A percentile compares a stretch with the other conserved stretches of the same genome.
phyloP scores from a whole-genome alignment of 2,329 filamentous ascomycete genomes.

The Torrubiella hemipterigena region DNA sequence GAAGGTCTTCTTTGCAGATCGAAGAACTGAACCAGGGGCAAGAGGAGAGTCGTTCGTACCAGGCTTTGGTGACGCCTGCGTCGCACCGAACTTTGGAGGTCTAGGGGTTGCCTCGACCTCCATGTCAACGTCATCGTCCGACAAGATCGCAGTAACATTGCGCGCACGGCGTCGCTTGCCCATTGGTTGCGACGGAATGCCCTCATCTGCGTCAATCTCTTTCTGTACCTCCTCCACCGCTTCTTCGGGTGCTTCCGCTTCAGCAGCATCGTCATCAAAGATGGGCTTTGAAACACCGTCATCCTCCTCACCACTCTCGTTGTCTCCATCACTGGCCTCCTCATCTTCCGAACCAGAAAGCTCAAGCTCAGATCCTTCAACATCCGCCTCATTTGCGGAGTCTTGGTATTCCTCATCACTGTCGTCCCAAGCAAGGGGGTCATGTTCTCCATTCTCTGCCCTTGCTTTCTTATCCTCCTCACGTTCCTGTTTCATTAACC shows the following conservation, averaged over 20 bases:
- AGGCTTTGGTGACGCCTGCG: conserved; percentile 28
- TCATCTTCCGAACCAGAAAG: conserved; percentile 22
- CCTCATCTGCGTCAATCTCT: conserved; percentile 21
- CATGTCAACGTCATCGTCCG: conserved; percentile 54
- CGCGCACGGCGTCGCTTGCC: conserved; percentile 31
- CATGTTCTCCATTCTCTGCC: conserved; percentile 31
- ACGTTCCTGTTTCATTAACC: conserved; percentile 61
- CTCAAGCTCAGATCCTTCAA: conserved; percentile 19
- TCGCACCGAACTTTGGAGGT: conserved; percentile 22
- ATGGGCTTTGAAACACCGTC: conserved; percentile 18
- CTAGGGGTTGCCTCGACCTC: conserved; percentile 34
- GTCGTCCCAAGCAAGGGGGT: conserved; percentile 44
- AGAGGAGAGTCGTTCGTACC: conserved; percentile 35
- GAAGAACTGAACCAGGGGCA: conserved; percentile 52
- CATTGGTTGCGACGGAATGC: no score
- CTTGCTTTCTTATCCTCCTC: conserved; percentile 56
- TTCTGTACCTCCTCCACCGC: conserved; percentile 24
- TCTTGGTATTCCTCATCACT: conserved; percentile 40
- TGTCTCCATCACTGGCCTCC: conserved; percentile 20
- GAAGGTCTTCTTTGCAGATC: conserved; percentile 56
- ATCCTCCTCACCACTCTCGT: conserved; percentile 23
- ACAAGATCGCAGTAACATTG: conserved; percentile 40
- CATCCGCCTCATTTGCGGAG: conserved; percentile 25
- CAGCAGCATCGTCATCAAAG: conserved; percentile 27
- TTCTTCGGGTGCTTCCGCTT: conserved; percentile 16